A percentile compares a stretch with the other conserved stretches of the same genome.
These are phyloP conservation scores for Pseudozyma thailandica DNA, from an alignment of 1,284 basidiomycete genomes.

Conservation along the genomic window DNA sequence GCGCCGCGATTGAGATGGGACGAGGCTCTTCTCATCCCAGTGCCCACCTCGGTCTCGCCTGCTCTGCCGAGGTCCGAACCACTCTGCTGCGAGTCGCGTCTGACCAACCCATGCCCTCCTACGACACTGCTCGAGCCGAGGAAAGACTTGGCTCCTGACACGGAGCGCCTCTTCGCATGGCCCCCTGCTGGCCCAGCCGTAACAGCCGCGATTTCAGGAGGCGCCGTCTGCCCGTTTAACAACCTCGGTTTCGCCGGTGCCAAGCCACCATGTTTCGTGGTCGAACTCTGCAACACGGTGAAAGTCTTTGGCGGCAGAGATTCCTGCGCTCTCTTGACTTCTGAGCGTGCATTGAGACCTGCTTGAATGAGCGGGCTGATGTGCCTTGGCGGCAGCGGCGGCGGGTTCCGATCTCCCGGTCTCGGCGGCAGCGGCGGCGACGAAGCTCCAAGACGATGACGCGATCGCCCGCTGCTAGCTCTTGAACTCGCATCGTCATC, in stretches of 20 bases:
- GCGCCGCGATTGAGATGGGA: constrained; percentile 35
- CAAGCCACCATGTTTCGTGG: constrained; percentile 33
- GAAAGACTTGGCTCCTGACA: constrained; percentile 48
- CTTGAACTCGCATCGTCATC: constrained; percentile 40
- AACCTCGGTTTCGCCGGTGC: constrained; percentile 49
- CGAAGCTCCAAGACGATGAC: constrained; percentile 35
- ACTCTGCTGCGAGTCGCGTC: constrained; percentile 43
- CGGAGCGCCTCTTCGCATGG: constrained; percentile 52
- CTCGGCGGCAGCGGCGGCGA: constrained; percentile 54
- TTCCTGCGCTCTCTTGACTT: constrained; percentile 61
- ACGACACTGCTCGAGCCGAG: constrained; percentile 24
- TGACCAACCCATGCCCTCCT: constrained; percentile 31
- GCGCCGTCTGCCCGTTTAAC: constrained; percentile 57
- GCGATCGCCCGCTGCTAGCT: constrained; percentile 43
- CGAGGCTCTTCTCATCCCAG: constrained; percentile 21
- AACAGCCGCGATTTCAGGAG: constrained; percentile 41
- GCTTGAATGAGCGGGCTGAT: constrained; percentile 67
- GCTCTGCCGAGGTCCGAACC: constrained; percentile 32
- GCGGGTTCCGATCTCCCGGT: constrained; percentile 45
- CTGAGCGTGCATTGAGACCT: constrained; percentile 61
- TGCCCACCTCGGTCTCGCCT: constrained; percentile 28
- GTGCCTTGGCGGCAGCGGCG: constrained; percentile 61
- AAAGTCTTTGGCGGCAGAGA: constrained; percentile 66
- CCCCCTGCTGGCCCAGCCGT: too few relatives aligned
- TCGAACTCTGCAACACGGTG: constrained; percentile 62